Evolutionary conservation across 768 basidiomycete species (phyloP), one percentile per base, ranked within the genome.

Genomic region (Kwoniella sp.): DNA sequence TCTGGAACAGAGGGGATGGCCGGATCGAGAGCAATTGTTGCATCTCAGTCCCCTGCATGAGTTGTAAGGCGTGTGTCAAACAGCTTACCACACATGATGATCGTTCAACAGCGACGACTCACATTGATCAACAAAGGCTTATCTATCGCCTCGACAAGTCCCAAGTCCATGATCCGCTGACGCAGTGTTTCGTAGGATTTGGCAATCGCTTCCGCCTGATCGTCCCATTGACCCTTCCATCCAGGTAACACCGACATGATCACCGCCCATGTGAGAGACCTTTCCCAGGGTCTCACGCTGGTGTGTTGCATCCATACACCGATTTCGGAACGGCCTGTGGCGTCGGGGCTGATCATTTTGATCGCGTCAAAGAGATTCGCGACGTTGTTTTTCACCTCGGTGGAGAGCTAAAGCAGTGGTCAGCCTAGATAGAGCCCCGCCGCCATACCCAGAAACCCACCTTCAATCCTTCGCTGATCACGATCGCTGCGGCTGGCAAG

Each of bases 401-500:
- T 80, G 2, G 79, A 74, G 5, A 81, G 61, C 80, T 75, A n/a
- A 9, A 7, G 37, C 38, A 17, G 4, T 34, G 55, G 3, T 56
- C 57, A 66, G 71, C 55, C 52, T 9, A 56, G 47, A n/a, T 57
- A 41, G 53, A 12, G 57, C 25, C 28, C 38, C 26, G 25, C 22
- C 48, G 29, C 13, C 13, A 34, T 13, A 5, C 13, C 13, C 34
- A 34, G 41, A 45, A 8, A 50, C 78, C 56, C 55, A 83, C 83
- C 75, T 94, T 97, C 63, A 96, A 81, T 5, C 90, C 90, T 53
- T 95, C 91, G 54, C 90, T 85, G 34, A 97, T 85, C 29, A 88
- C 87, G 30, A 86, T 86, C 59, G 90, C 88, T 4, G 88, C 84
- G 0, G 87, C 86, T 7, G 85, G 83, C 11, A 85, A 82, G 0